Base-by-base conservation (phyloP, 2,329 filamentous ascomycete genomes). In the Aspergillus japonicus region DNA sequence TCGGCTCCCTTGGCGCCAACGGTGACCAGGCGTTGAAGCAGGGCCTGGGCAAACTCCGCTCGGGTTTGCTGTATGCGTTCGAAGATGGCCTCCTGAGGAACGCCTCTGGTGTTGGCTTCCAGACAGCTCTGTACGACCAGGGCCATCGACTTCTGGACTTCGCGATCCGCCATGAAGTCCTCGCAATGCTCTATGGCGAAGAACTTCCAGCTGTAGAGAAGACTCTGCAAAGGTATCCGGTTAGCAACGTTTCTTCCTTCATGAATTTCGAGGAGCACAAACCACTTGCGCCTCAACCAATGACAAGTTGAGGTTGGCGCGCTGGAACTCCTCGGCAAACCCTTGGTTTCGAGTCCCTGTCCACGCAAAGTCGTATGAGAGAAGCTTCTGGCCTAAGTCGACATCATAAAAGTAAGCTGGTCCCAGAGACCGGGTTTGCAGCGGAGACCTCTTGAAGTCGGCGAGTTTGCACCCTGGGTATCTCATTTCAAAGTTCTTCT, bases 251-350 rank as follows among this genome's bases (percentile, higher is more conserved):
- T 44, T 12, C 4, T 29, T 57, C 47, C 33, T 39, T 39, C 4
- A 51, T 24, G 2, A 7, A 23, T 31, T 31, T 54, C 1, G 2
- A 29, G 26, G 42, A 39, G 47, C 53, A 73, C 88, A 77, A 81
- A 91, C 88, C 65, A 95, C 88, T 78, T 99, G 92, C 24, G 94
- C 91, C 73, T 98, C 92, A 35, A 99, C 92, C 35, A 96, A 81
- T 24, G 93, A 96, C 55, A 99, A 75, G 74, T 99, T 98, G 63
- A 89, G 80, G 74, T 99, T 99, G 47, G 94, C 95, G 62, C 87
- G 87, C 69, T 88, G 85, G 77, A 99, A 89, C 72, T 99, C 95
- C 52, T 85, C 84, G 62, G 85, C 84, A 76, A 96, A 96, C 0
- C 93, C 93, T 68, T 89, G 85, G 57, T 86, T 83, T 65, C 80